Evolutionary conservation across 2,329 filamentous ascomycete species (phyloP).

Genomic region (Ophiocordyceps camponoti-floridani): DNA sequence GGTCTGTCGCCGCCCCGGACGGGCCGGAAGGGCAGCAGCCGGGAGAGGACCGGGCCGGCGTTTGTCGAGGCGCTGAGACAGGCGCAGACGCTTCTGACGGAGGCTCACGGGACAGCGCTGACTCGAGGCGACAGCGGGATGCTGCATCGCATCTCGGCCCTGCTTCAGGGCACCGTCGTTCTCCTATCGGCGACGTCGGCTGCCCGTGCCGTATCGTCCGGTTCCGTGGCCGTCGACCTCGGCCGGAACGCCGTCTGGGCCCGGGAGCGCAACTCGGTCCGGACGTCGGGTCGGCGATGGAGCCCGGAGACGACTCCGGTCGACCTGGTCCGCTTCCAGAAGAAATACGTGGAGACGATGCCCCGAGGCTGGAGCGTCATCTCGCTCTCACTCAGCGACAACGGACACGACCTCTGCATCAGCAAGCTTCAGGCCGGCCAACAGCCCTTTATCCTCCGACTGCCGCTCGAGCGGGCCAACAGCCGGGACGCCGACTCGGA

Average conservation of each 20-base stretch:
- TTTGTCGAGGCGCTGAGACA: conserved; percentile 44
- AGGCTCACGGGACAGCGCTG: conserved; percentile 40
- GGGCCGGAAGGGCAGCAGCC: conserved; percentile 12
- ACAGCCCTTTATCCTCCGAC: conserved; percentile 65
- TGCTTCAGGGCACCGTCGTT: conserved; percentile 47
- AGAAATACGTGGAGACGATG: conserved; percentile 70
- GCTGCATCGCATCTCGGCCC: conserved; percentile 43
- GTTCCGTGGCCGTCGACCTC: conserved; percentile 46
- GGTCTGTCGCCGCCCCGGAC: conserved; percentile 17
- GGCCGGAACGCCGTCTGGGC: conserved; percentile 51
- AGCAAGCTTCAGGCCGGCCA: conserved; percentile 64
- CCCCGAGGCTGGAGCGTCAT: conserved; percentile 71
- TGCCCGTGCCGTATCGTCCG: conserved; percentile 29
- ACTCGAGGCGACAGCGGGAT: conserved; percentile 36
- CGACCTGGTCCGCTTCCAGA: conserved; percentile 50
- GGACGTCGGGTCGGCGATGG: conserved; percentile 20
- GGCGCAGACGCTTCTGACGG: conserved; percentile 47
- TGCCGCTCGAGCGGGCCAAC: conserved; percentile 70
- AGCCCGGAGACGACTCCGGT: conserved; percentile 26
- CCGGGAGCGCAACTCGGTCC: conserved; percentile 41
- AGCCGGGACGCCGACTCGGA: conserved; percentile 63
- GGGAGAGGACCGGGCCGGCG: conserved; percentile 10
- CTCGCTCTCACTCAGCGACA: conserved; percentile 70
- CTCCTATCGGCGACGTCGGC: conserved; percentile 44
- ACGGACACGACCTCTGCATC: conserved; percentile 68